Evolutionary conservation across 2,329 filamentous ascomycete genomes (phyloP).

Genomic region (Zymoseptoria passerinii): DNA sequence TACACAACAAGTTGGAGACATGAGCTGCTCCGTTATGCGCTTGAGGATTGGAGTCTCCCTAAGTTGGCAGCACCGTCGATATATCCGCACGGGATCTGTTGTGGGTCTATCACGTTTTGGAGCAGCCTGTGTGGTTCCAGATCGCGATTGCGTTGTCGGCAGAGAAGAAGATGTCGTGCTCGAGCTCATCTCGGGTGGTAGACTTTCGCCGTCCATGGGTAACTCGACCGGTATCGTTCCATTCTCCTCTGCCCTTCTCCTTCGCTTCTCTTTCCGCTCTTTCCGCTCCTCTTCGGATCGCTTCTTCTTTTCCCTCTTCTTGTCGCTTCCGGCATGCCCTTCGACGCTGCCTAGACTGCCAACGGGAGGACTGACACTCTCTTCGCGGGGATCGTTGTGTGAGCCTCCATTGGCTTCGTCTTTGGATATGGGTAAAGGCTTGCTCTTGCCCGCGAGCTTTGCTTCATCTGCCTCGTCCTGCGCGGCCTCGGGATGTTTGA

Average conservation of each 20-base stretch:
- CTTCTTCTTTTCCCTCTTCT: constrained; percentile 95
- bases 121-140: constrained; percentile 26
- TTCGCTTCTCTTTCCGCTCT: constrained; percentile 81
- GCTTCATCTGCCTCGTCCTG: constrained; percentile 38
- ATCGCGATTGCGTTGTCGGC: constrained; percentile 24
- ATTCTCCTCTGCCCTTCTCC: constrained; percentile 77
- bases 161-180: constrained; percentile 7
- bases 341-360: constrained; percentile 14
- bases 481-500: constrained; percentile 57
- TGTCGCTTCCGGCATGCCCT: constrained; percentile 32
- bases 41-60: constrained; percentile 88
- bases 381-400: background rate
- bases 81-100: constrained; percentile 85
- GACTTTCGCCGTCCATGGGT: constrained; percentile 57
- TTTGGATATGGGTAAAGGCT: constrained; percentile 13
- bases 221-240: constrained; percentile 80
- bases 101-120: constrained; percentile 55
- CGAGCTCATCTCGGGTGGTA: constrained; percentile 7
- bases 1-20: constrained; percentile 57
- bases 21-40: constrained; percentile 82
- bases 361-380: constrained; percentile 12
- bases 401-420: constrained; percentile 1
- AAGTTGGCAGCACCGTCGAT: constrained; percentile 86
- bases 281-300: constrained; percentile 87
- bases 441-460: constrained; percentile 29